These are phyloP conservation scores for Clonostachys byssicola DNA, from an alignment of 2,329 filamentous ascomycete species.

Conservation along the genomic window DNA sequence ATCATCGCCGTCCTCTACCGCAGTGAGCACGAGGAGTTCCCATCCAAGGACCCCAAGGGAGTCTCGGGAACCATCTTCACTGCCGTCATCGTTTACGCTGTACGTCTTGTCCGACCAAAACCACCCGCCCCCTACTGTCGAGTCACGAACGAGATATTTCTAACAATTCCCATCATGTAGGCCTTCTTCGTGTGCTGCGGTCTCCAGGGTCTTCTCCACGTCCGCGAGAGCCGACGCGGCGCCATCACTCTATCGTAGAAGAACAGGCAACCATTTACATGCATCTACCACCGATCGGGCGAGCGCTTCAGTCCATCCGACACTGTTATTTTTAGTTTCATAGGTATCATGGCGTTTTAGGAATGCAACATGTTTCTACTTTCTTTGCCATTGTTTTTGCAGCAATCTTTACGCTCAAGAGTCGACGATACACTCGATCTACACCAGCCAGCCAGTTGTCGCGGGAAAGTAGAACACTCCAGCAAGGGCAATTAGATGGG, in stretches of 20 bases:
- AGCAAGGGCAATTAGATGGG: too few species aligned
- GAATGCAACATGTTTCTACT: too few species aligned
- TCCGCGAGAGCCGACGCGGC: conserved; percentile 77
- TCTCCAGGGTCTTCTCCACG: conserved; percentile 81
- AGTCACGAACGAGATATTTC: background rate
- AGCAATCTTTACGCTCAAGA: too few species aligned
- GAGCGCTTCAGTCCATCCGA: too few species aligned
- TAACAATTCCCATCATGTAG: conserved; percentile 33
- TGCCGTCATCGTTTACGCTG: conserved; percentile 83
- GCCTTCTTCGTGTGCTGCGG: conserved; percentile 89
- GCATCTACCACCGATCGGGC: too few species aligned
- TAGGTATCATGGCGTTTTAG: too few species aligned
- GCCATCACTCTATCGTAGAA: conserved; percentile 65
- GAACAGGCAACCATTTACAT: too few species aligned
- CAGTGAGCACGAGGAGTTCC: conserved; percentile 75
- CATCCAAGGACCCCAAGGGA: conserved; percentile 68
- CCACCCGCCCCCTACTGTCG: background rate
- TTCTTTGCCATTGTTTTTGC: too few species aligned
- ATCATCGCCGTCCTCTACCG: conserved; percentile 69
- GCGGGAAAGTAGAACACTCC: too few species aligned
- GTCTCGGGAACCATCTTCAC: conserved; percentile 84
- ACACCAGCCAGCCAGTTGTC: too few species aligned
- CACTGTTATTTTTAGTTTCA: too few species aligned
- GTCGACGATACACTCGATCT: too few species aligned
- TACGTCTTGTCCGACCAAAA: conserved; percentile 43